Base-by-base conservation (phyloP, 2,329 filamentous ascomycete species). In the Xylariaceae sp. region DNA sequence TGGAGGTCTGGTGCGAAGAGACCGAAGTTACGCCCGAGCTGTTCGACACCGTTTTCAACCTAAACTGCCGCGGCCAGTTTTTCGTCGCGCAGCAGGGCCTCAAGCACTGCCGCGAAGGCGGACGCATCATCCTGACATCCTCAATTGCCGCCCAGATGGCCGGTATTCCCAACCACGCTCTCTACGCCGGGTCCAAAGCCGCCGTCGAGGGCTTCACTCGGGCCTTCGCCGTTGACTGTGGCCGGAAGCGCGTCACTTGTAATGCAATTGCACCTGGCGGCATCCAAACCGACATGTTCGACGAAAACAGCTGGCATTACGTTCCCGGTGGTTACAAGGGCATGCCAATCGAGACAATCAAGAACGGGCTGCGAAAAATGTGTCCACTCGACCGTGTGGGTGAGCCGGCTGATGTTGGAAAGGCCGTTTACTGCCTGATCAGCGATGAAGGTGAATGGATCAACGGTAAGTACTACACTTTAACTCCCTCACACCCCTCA, bases 251-350 rank as follows among this genome's bases (percentile, higher is more conserved):
- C 40, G 82, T 87, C 60, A 87, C 83, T 0, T 83, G 85, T 67
- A 88, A 88, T 58, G 83, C 82, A 53, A 82, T 87, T 37, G 84
- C 84, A 2, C 84, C 84, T 2, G 83, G 83, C 45, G 83, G 83
- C 36, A 82, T 87, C 70, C 85, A 86, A 75, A 82, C 75, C 35
- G 86, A 89, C 65, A 89, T 89, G 85, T 89, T 85, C 70, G 75
- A 82, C 50, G 75, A 80, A 65, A 85, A 85, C 64, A 75, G 80
- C 20, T 83, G 80, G 79, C 77, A 80, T 61, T 83, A 83, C 63
- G 77, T 78, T 17, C 79, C 79, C 11, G 76, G 76, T 48, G 77
- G 74, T 44, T 67, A 69, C 56, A 69, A 73, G 57, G 71, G 69
- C 52, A 74, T 75, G 74, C 65, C 64, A 41, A 72, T 67, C 51